phyloP scores from a whole-genome alignment of 331 rosid genomes.

The Erythrophleum ivorense region DNA sequence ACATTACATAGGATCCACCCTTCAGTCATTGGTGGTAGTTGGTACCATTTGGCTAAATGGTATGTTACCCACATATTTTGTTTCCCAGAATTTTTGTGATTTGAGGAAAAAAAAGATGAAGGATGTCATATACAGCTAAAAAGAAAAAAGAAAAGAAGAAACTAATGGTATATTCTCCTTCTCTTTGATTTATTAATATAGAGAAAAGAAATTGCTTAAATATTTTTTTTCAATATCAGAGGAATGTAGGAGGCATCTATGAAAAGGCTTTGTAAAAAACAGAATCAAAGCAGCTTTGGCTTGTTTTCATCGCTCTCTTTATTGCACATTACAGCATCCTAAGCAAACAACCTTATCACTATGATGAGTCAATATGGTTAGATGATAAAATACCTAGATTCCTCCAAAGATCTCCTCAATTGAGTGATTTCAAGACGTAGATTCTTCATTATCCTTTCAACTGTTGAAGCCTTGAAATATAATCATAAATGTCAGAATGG shows the following conservation, averaged over 20 bases:
- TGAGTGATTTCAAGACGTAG: conserved; percentile 74
- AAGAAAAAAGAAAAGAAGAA: background rate
- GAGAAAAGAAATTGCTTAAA: background rate
- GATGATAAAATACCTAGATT: conserved; percentile 65
- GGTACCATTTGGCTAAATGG: background rate
- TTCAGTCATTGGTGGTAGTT: background rate
- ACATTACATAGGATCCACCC: background rate
- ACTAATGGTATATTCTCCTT: background rate
- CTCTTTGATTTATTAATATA: background rate
- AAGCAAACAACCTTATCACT: conserved; percentile 13
- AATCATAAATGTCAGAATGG: conserved; percentile 36
- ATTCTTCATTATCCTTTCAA: conserved; percentile 86
- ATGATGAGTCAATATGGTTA: background rate
- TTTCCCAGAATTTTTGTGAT: background rate
- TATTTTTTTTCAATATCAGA: background rate
- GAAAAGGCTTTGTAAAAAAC: background rate
- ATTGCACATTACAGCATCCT: conserved; percentile 16
- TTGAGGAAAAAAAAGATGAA: background rate
- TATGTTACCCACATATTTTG: background rate
- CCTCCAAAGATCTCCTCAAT: conserved; percentile 74
- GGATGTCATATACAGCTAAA: background rate
- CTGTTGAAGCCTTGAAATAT: conserved; percentile 74
- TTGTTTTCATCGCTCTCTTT: background rate
- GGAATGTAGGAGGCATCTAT: background rate
- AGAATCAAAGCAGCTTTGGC: background rate